These are phyloP conservation scores for Lachnum nothofagi DNA, from an alignment of 2,329 filamentous ascomycete species.

Conservation along the genomic window DNA sequence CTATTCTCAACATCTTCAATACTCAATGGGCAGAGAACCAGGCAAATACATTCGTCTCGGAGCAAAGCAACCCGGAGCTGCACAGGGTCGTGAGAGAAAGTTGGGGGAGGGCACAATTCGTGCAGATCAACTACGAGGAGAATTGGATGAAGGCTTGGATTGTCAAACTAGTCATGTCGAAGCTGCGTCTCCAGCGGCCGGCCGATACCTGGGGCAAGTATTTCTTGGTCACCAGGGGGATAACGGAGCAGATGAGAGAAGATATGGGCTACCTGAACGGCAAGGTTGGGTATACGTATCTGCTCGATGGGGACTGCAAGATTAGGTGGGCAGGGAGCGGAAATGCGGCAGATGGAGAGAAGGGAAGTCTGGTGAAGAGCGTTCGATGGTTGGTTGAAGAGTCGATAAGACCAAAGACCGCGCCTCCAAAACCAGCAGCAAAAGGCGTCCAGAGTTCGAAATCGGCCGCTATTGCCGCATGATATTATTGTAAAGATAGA, in stretches of 20 bases:
- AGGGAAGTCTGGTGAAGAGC: slow-evolving; percentile 60
- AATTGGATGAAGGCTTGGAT: slow-evolving; percentile 63
- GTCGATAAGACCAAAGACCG: slow-evolving; percentile 23
- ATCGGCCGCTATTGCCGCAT: slow-evolving; percentile 14
- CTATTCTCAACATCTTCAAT: slow-evolving; percentile 75
- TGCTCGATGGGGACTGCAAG: slow-evolving; percentile 79
- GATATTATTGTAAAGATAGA: slow-evolving; percentile 25
- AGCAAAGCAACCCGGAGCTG: slow-evolving; percentile 63
- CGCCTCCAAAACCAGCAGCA: background rate
- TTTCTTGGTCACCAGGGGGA: slow-evolving; percentile 54
- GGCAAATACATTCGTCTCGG: slow-evolving; percentile 63
- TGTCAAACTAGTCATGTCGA: slow-evolving; percentile 51
- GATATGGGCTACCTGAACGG: slow-evolving; percentile 71
- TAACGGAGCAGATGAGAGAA: slow-evolving; percentile 58
- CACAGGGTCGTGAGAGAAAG: slow-evolving; percentile 53
- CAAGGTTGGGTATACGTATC: slow-evolving; percentile 82
- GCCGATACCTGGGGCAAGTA: slow-evolving; percentile 55
- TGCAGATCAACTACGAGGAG: slow-evolving; percentile 86
- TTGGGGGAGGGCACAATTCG: slow-evolving; percentile 59
- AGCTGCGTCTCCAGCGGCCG: slow-evolving; percentile 46
- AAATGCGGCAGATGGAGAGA: slow-evolving; percentile 59
- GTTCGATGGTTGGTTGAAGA: slow-evolving; percentile 59
- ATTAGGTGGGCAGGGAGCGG: slow-evolving; percentile 93
- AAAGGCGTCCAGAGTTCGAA: slow-evolving; percentile 10
- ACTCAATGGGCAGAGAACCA: slow-evolving; percentile 83